Percentiles rank a stretch among this genome's conserved stretches.
phyloP scores from a whole-genome alignment of 2,329 filamentous ascomycete genomes.

The Dactylonectria macrodidyma region DNA sequence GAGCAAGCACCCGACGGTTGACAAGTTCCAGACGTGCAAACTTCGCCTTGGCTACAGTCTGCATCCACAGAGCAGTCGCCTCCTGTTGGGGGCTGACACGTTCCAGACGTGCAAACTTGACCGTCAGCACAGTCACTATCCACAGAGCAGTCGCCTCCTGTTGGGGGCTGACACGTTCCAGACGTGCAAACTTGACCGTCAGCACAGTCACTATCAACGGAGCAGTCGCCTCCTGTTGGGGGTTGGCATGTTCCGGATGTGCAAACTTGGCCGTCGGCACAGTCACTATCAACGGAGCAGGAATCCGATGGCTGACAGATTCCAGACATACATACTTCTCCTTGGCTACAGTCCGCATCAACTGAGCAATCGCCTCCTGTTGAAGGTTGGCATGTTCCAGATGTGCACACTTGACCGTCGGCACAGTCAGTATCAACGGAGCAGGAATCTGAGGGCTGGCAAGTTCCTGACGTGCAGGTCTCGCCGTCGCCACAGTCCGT shows the following conservation, averaged over 20 bases:
- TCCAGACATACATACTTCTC: not conserved
- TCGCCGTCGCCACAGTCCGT: slow-evolving; percentile 11
- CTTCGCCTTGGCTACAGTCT: not conserved
- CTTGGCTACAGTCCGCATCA: not conserved
- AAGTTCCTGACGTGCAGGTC: not conserved
- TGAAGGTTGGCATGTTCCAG: not conserved
- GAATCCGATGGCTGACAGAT: not conserved
- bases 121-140: slow-evolving; percentile 12
- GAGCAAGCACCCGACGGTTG: not conserved
- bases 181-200: not conserved
- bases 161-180: not conserved
- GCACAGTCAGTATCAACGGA: not conserved
- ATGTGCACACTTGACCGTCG: not conserved
- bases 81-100: not conserved
- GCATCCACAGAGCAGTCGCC: not conserved
- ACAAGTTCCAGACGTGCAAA: not conserved
- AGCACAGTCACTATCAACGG: not conserved
- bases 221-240: not conserved
- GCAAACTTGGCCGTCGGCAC: slow-evolving; percentile 3
- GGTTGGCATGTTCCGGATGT: not conserved
- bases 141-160: not conserved
- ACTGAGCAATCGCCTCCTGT: not conserved
- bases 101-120: not conserved
- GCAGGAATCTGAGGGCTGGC: not conserved
- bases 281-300: not conserved